Base-by-base conservation (phyloP, 2,329 filamentous ascomycete species). In the Claviceps maximensis region DNA sequence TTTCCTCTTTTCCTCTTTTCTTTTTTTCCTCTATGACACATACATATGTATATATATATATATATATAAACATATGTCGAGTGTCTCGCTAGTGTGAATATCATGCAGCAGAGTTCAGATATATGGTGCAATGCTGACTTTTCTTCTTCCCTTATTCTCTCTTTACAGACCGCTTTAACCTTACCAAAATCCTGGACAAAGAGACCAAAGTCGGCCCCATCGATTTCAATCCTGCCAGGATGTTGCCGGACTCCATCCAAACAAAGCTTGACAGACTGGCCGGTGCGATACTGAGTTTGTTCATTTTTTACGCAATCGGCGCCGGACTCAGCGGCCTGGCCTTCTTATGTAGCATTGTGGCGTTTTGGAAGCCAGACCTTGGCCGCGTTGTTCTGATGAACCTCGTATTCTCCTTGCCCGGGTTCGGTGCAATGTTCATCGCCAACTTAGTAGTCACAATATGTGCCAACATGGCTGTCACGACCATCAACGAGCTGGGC, bases 261-360 rank as follows among this genome's bases (percentile, higher is more conserved):
- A 63, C 71, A 44, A 69, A 70, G n/a, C 61, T 80, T 57, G 66
- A 75, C 63, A 63, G 68, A n/a, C 65, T 79, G 60, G 77, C 78
- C 60, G 61, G 62, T 17, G 65, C 71, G n/a, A 67, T 79, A 4
- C 62, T 74, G n/a, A 70, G 67, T 27, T 63, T 76, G 48, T 74
- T 75, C 60, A 63, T 76, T 49, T 62, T 80, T 53, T 78, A 74
- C 62, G 69, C 74, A 42, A 56, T 79, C 1, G 70, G 66, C 52
- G 63, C 69, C 47, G 68, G 62, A 19, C 66, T 73, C 58, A 64
- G 71, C 2, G 74, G 71, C 12, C 62, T 76, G 2, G 66, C 69
- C 33, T 69, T 77, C 60, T 60, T 78, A 2, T 59, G 62, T 15
- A 68, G 64, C 49, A 51, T 70, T 49, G 65, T 58, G 9, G 66